These are phyloP conservation scores for Calvatia gigantea DNA, from an alignment of 768 basidiomycete species.

Conservation along the genomic window DNA sequence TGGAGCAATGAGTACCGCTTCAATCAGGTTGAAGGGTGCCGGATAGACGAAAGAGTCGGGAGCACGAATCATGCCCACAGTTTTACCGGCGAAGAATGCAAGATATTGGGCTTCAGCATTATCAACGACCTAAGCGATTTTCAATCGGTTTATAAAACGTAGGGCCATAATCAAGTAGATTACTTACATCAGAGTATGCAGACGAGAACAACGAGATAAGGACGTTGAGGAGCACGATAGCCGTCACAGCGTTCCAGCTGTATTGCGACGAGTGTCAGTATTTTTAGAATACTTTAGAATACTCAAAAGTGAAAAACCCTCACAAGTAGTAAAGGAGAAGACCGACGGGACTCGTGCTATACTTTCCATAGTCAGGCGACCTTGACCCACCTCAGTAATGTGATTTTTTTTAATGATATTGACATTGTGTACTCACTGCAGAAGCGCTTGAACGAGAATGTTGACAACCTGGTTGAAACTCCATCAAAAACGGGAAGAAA, in stretches of 20 bases:
- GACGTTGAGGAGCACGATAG: conserved; percentile 85
- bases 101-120: conserved; percentile 91
- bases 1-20: conserved; percentile 76
- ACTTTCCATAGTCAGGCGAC: conserved; percentile 65
- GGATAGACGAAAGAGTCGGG: conserved; percentile 87
- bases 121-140: conserved; percentile 53
- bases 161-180: neutral
- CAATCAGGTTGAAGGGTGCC: conserved; percentile 90
- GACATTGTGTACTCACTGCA: conserved; percentile 59
- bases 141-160: neutral
- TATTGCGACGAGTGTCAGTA: neutral
- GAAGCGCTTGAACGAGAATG: conserved; percentile 70
- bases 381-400: conserved; percentile 25
- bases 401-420: neutral
- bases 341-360: conserved; percentile 47
- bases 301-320: conserved; percentile 19
- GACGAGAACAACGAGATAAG: conserved; percentile 95
- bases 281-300: no score
- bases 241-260: conserved; percentile 83
- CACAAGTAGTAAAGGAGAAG: conserved; percentile 79
- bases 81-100: conserved; percentile 87
- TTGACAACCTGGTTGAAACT: conserved; percentile 52
- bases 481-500: conserved; percentile 2
- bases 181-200: conserved; percentile 79
- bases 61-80: conserved; percentile 79